Percentiles rank a stretch among this genome's conserved stretches.
These are phyloP conservation scores for Canna indica DNA, from an alignment of 176 grass and related monocot genomes.

Conservation along the genomic window DNA sequence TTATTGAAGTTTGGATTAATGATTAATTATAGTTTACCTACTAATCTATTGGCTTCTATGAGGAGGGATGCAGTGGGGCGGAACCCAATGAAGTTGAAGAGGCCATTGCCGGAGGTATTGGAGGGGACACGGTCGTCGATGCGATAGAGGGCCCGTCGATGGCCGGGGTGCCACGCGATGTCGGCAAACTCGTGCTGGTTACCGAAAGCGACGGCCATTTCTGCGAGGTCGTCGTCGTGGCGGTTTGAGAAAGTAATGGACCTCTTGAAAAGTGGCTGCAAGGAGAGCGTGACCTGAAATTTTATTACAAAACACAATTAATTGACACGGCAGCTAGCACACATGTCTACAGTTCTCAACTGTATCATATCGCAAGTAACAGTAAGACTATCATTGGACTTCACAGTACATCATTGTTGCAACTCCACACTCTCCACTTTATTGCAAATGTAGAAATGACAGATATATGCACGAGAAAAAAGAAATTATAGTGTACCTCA, in stretches of 20 bases:
- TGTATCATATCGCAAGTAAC: too few species aligned
- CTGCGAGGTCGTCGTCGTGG: background rate
- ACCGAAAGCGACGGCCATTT: background rate
- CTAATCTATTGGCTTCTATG: background rate
- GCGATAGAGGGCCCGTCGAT: background rate
- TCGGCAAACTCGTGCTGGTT: conserved; percentile 13
- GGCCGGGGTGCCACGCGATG: conserved; percentile 8
- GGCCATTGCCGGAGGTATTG: background rate
- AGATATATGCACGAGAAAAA: too few species aligned
- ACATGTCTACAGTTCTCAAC: too few species aligned
- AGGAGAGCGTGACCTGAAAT: conserved; percentile 4
- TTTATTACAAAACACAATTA: too few species aligned
- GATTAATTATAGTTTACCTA: conserved; percentile 10
- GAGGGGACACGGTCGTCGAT: background rate
- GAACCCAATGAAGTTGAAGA: background rate
- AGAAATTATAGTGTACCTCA: too few species aligned
- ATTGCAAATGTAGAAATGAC: too few species aligned
- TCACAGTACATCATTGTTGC: too few species aligned
- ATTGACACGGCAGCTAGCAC: too few species aligned
- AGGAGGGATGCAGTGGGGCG: background rate
- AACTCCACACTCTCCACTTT: too few species aligned
- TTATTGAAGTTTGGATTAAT: too few species aligned
- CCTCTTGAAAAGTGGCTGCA: conserved; percentile 13
- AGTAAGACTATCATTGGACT: too few species aligned
- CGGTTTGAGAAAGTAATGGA: background rate